phyloP scores from a whole-genome alignment of 306 rosid genomes.

The Glycyrrhiza uralensis region DNA sequence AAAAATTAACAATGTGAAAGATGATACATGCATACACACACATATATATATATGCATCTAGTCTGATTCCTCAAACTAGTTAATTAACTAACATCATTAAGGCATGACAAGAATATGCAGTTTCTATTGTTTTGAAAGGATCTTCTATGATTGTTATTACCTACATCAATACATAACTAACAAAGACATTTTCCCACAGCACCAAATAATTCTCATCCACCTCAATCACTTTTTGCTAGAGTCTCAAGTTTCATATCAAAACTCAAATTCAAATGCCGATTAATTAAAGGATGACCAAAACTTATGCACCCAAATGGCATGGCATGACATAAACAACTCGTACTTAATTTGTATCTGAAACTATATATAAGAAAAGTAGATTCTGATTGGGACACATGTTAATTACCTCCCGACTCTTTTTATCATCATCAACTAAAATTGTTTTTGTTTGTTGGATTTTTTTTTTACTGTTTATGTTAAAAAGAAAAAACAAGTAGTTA shows the following conservation, averaged over 20 bases:
- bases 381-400: too few species aligned
- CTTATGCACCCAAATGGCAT: neutral
- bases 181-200: neutral
- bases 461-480: too few species aligned
- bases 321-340: neutral
- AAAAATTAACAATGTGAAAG: neutral
- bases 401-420: too few species aligned
- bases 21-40: neutral
- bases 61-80: neutral
- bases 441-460: too few species aligned
- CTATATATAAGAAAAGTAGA: too few species aligned
- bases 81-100: neutral
- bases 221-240: neutral
- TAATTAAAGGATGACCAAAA: neutral
- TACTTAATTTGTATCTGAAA: too few species aligned
- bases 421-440: too few species aligned
- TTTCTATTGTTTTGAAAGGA: neutral
- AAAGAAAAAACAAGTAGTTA: too few species aligned
- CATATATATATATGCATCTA: too few species aligned
- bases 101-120: neutral
- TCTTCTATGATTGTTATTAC: neutral
- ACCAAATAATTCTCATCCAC: neutral
- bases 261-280: neutral
- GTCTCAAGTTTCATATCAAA: neutral
- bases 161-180: neutral